Conservation (phyloP, 2,329 filamentous ascomycete genomes). For the Pseudogymnoascus sp. region DNA sequence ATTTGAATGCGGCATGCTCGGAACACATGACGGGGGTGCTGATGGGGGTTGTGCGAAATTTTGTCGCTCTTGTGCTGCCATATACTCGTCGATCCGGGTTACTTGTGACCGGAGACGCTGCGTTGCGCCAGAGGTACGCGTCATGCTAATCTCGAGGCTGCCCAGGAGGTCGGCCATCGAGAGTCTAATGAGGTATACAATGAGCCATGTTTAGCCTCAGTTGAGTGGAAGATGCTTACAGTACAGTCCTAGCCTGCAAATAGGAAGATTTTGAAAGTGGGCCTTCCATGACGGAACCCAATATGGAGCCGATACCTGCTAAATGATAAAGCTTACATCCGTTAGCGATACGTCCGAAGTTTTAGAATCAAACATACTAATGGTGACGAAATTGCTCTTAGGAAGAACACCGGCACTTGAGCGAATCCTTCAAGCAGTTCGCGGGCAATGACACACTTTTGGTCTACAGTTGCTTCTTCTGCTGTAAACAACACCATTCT, state of each 20-base stretch:
- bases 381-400: slow-evolving; percentile 39
- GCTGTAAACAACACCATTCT: slow-evolving; percentile 37
- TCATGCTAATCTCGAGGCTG: slow-evolving; percentile 34
- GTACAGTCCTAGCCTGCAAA: slow-evolving; percentile 29
- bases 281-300: slow-evolving; percentile 36
- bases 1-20: background rate
- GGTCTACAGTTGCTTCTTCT: slow-evolving; percentile 30
- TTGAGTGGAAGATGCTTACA: slow-evolving; percentile 21
- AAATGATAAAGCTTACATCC: slow-evolving; percentile 34
- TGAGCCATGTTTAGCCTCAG: background rate
- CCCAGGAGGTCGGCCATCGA: slow-evolving; percentile 38
- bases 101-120: slow-evolving; percentile 33
- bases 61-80: slow-evolving; percentile 11
- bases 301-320: slow-evolving; percentile 39
- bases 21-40: background rate
- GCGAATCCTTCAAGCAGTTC: slow-evolving; percentile 36
- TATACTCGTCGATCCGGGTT: slow-evolving; percentile 33
- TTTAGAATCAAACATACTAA: slow-evolving; percentile 19
- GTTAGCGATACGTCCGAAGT: background rate
- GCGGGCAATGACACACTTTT: slow-evolving; percentile 37
- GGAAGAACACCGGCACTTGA: slow-evolving; percentile 35
- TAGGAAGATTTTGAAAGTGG: slow-evolving; percentile 16
- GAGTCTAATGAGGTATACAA: slow-evolving; percentile 16
- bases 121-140: slow-evolving; percentile 30
- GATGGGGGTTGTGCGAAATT: slow-evolving; percentile 1